Evolutionary conservation across 2,329 filamentous ascomycete genomes (phyloP), one percentile per base, ranked within the genome.

Genomic region (Diaporthe helianthi): DNA sequence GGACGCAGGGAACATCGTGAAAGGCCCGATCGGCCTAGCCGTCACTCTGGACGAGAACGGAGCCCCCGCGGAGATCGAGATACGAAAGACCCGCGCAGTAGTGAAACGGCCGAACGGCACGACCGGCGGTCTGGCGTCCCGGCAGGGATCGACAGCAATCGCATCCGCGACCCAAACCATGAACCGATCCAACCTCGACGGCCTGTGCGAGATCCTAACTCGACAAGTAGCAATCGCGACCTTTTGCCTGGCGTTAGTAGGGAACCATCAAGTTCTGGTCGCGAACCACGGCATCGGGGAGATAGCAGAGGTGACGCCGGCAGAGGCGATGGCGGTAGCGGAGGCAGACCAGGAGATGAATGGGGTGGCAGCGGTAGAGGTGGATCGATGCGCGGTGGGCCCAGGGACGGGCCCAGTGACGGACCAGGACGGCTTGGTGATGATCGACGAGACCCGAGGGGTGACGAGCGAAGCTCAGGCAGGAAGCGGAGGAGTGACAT

Each of bases 41-140:
- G 84, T n/a, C 83, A 85, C 33, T 81, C 78, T 72, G 87, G 85
- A 71, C 82, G 84, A 47, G 85, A 87, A 61, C 81, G 83, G 26
- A 86, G 81, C 70, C 75, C 79, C 7, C 81, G 81, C 15, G 81
- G 84, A 46, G 85, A 86, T 12, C 79, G 83, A 29, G 82, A 85
- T 19, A 71, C 76, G 31, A 78, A 77, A 71, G 77, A 65, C 73
- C 65, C 61, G 12, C 71, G 77, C 26, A 74, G 74, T 15, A 78
- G 76, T 9, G 76, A 76, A 33, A 77, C 80, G 49, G 78, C 80
- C 36, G 83, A 85, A 52, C 79, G 83, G 69, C 79, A 83, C 33
- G 83, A 86, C 19, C 76, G 83, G 60, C 80, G 80, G 55, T 80
- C 78, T 22, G 77, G 75, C 10, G 64, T 46, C 26, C 70, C 67